Percentiles rank a stretch among this genome's conserved stretches.
These are phyloP conservation scores for Aspergillus sp. DNA, from an alignment of 2,329 filamentous ascomycete species.

Conservation along the genomic window DNA sequence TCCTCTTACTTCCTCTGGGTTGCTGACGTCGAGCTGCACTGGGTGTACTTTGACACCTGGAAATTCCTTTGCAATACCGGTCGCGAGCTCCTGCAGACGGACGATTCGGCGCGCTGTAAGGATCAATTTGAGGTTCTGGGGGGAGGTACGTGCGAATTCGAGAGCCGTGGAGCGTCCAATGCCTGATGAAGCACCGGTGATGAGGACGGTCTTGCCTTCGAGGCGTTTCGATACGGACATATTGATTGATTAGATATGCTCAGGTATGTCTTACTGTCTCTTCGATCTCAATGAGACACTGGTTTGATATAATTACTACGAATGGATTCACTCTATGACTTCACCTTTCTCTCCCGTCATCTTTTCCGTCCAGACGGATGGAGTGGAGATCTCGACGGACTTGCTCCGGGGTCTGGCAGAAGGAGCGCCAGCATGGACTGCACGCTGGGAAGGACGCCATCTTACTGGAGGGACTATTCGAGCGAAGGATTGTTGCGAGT, in stretches of 20 bases:
- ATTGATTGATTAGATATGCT: neutral
- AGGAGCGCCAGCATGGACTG: no score
- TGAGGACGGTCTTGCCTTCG: constrained; percentile 2
- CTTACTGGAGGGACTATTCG: no score
- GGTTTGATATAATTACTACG: no score
- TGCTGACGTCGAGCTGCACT: neutral
- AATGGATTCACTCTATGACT: no score
- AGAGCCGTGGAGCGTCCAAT: constrained; percentile 4
- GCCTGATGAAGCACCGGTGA: constrained; percentile 1
- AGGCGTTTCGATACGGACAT: neutral
- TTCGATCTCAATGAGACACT: neutral
- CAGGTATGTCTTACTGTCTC: neutral
- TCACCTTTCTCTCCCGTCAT: neutral
- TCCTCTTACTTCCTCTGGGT: neutral
- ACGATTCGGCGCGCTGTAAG: constrained; percentile 2
- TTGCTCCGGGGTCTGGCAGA: no score
- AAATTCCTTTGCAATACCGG: neutral
- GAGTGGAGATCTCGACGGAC: no score
- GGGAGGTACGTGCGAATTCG: neutral
- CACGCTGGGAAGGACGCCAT: no score
- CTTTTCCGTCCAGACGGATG: no score
- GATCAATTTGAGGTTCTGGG: neutral
- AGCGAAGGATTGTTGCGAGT: neutral
- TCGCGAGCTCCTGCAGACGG: neutral
- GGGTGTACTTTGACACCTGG: neutral